These are phyloP conservation scores for Backusella tuberculispora DNA, from an alignment of 192 early-diverging fungal species.

Conservation along the genomic window DNA sequence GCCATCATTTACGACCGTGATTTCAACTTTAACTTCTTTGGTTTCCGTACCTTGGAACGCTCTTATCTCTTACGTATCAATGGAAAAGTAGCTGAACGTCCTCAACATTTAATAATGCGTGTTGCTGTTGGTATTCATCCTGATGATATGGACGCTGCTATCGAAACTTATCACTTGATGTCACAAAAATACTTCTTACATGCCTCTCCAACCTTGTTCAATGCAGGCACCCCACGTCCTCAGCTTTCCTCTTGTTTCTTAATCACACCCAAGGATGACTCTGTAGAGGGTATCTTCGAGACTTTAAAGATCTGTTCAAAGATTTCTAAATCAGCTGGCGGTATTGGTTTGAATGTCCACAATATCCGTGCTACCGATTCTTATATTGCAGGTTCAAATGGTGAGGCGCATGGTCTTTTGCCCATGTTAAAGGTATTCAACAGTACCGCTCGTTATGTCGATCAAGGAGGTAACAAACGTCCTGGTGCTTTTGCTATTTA, in stretches of 20 bases:
- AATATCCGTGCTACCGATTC: conserved; percentile 94
- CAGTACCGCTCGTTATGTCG: conserved; percentile 98
- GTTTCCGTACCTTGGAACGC: conserved; percentile 98
- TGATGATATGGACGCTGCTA: conserved; percentile 88
- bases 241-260: conserved; percentile 96
- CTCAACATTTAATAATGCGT: conserved; percentile 99
- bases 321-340: conserved; percentile 98
- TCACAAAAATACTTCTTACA: conserved; percentile 95
- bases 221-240: conserved; percentile 95
- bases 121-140: conserved; percentile 96
- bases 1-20: conserved; percentile 97
- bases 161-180: conserved; percentile 95
- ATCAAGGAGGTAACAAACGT: conserved; percentile 99
- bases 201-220: conserved; percentile 96
- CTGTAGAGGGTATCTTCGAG: conserved; percentile 98
- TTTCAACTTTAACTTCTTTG: conserved; percentile 98
- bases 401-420: conserved; percentile 95
- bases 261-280: conserved; percentile 95
- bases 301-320: conserved; percentile 96
- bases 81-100: conserved; percentile 87
- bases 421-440: conserved; percentile 99
- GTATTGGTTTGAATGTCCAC: conserved; percentile 97
- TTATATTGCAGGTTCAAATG: conserved; percentile 98
- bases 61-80: conserved; percentile 91
- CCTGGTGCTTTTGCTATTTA: conserved; percentile 99